Percentiles rank a stretch among this genome's conserved stretches.
Conservation (phyloP, 257 asterid genomes). For the Salvia splendens region DNA sequence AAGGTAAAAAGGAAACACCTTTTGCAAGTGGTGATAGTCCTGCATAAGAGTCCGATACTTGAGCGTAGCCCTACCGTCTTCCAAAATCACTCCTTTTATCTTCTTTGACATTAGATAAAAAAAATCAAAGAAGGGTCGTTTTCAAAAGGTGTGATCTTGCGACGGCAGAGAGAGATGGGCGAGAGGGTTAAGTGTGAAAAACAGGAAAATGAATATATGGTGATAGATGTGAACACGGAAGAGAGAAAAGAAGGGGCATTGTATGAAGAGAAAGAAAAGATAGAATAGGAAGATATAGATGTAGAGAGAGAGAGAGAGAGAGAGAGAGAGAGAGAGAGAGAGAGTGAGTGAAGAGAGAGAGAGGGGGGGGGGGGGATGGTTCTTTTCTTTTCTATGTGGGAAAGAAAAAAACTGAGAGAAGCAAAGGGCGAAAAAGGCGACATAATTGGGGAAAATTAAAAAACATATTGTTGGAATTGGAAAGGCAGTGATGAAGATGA, state of each 20-base stretch:
- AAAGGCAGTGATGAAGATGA: slow-evolving; percentile 54
- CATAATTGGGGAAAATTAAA: slow-evolving; percentile 30
- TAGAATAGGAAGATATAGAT: slow-evolving; percentile 19
- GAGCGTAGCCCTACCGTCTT: slow-evolving; percentile 49
- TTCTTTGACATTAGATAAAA: slow-evolving; percentile 60
- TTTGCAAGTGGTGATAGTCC: slow-evolving; percentile 64
- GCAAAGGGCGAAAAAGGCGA: slow-evolving; percentile 78
- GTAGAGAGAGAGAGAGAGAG: slow-evolving; percentile 24
- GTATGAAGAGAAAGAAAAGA: slow-evolving; percentile 10
- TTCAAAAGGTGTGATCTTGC: slow-evolving; percentile 28
- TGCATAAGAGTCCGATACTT: slow-evolving; percentile 67
- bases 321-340: not conserved
- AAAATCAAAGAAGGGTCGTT: slow-evolving; percentile 15
- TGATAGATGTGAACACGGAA: slow-evolving; percentile 34
- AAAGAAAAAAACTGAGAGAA: slow-evolving; percentile 37
- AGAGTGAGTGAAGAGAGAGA: too few relatives aligned
- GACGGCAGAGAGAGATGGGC: too few relatives aligned
- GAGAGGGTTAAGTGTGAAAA: slow-evolving; percentile 10
- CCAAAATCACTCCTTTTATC: slow-evolving; percentile 45
- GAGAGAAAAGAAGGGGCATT: slow-evolving; percentile 12
- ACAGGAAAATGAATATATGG: slow-evolving; percentile 2
- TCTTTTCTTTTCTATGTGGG: slow-evolving; percentile 59
- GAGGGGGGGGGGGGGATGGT: slow-evolving; percentile 31
- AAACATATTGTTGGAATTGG: slow-evolving; percentile 33
- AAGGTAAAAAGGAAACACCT: slow-evolving; percentile 40